phyloP scores from a whole-genome alignment of 306 rosid genomes.

The Castanea mollissima region DNA sequence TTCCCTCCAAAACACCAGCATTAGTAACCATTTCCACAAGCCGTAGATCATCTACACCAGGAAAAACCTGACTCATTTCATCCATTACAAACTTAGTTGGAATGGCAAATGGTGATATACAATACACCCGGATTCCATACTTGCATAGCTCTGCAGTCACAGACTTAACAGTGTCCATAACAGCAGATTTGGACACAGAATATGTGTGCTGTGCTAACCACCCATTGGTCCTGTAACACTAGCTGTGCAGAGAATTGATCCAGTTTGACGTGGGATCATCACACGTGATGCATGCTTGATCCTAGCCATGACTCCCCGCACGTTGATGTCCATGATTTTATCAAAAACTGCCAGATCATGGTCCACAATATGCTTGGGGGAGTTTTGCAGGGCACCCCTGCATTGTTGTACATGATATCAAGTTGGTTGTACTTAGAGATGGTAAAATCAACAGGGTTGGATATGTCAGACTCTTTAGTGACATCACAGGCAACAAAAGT shows the following conservation, averaged over 20 bases:
- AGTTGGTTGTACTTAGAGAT: slow-evolving; percentile 53
- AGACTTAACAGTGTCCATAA: slow-evolving; percentile 70
- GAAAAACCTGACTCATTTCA: slow-evolving; percentile 51
- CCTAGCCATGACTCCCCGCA: slow-evolving; percentile 69
- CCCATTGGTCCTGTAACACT: slow-evolving; percentile 74
- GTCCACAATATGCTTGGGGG: slow-evolving; percentile 66
- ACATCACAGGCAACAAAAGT: slow-evolving; percentile 70
- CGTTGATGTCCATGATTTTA: slow-evolving; percentile 60
- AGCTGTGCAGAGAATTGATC: slow-evolving; percentile 82
- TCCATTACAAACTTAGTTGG: slow-evolving; percentile 60
- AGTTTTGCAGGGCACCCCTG: slow-evolving; percentile 74
- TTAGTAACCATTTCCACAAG: slow-evolving; percentile 42
- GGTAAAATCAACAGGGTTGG: slow-evolving; percentile 76
- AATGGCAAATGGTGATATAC: slow-evolving; percentile 71
- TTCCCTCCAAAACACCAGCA: slow-evolving; percentile 50
- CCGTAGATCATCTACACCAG: slow-evolving; percentile 36
- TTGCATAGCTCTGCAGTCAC: slow-evolving; percentile 60
- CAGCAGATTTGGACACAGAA: slow-evolving; percentile 67
- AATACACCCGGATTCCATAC: slow-evolving; percentile 68
- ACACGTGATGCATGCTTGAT: slow-evolving; percentile 83
- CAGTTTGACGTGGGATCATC: slow-evolving; percentile 65
- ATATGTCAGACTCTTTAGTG: slow-evolving; percentile 63
- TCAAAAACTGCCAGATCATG: slow-evolving; percentile 59
- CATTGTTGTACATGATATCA: slow-evolving; percentile 82
- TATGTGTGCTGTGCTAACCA: slow-evolving; percentile 69